Percentiles rank a stretch among this genome's conserved stretches.
Conservation (phyloP, 768 basidiomycete genomes). For the Pulveroboletus ravenelii region DNA sequence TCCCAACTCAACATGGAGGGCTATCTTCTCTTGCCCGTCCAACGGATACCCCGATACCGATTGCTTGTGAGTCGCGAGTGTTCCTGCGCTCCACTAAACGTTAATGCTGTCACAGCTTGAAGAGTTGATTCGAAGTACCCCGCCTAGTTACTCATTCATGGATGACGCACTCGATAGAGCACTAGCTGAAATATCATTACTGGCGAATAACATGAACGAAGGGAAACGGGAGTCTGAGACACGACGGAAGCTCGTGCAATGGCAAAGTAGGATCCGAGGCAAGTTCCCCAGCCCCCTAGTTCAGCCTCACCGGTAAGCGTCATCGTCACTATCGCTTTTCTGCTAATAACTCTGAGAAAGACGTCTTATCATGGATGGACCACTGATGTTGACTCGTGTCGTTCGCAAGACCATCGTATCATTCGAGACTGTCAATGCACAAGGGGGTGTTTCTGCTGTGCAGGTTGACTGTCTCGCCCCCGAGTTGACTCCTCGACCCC, state of each 20-base stretch:
- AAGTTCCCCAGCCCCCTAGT: conserved; percentile 97
- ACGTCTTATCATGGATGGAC: conserved; percentile 90
- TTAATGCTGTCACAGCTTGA: conserved; percentile 49
- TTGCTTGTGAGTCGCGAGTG: conserved; percentile 61
- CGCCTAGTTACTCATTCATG: conserved; percentile 68
- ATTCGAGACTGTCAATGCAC: conserved; percentile 75
- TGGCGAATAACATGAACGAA: conserved; percentile 97
- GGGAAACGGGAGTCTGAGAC: conserved; percentile 95
- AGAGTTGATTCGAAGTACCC: conserved; percentile 79
- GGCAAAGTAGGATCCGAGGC: conserved; percentile 85
- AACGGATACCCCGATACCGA: conserved; percentile 95
- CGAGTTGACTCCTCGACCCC: conserved; percentile 72
- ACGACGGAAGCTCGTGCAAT: conserved; percentile 82
- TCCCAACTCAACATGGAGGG: conserved; percentile 93
- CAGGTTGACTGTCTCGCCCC: conserved; percentile 90
- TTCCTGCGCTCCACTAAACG: background rate
- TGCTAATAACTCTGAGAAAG: conserved; percentile 35
- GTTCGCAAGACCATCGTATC: conserved; percentile 80
- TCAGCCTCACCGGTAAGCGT: conserved; percentile 84
- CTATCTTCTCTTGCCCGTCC: conserved; percentile 90
- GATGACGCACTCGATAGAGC: conserved; percentile 86
- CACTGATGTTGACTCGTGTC: conserved; percentile 79
- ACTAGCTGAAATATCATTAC: conserved; percentile 76
- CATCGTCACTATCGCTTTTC: background rate
- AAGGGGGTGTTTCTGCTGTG: conserved; percentile 73